Base-by-base conservation (phyloP, 1,139 yeast genomes). In the Eremothecium sinecaudum region DNA sequence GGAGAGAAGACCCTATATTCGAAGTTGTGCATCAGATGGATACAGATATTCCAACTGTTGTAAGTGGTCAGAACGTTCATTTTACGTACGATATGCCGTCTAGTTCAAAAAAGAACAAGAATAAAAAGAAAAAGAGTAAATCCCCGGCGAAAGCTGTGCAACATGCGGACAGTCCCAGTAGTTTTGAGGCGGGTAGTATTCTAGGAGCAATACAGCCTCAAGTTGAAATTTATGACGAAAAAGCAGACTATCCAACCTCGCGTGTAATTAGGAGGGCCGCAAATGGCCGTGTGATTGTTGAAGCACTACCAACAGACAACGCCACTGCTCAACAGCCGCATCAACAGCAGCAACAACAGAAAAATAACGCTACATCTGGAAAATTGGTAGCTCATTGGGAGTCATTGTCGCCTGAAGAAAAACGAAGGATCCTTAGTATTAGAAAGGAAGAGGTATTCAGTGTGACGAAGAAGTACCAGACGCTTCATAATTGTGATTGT, bases 241-340 rank as follows among this genome's bases (percentile, higher is more conserved):
- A 70, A 11, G 70, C 67, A 11, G 83, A 76, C 11, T 80, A 80
- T 51, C 92, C 92, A 1, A 67, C 73, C 4, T 76, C 84, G 2
- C 56, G 92, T 39, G 77, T 80, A 2, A 75, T 80, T 43, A 79
- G 76, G 49, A 79, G 77, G 51, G 79, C 74, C 1, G 69, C 80
- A 3, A 76, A 79, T 51, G 92, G 90, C 3, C 81, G 78, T 47
- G 81, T 80, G 18, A 68, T 79, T 41, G 81, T 81, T 2, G 64
- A 64, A 41, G 57, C 66, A 23, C 50, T 61, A 24, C 39, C 43
- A 9, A 45, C 45, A 16, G 44, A 41, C 24, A 42, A 42, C 22
- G 31, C 15, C 10, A 23, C 13, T n/a, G 27, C 13, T 13, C 22
- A 24, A 6, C 12, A 11, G 14, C 33, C 21, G 6, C n/a, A n/a